These are phyloP conservation scores for Flueggea neowawraea DNA, from an alignment of 441 rosid species.

Conservation along the genomic window DNA sequence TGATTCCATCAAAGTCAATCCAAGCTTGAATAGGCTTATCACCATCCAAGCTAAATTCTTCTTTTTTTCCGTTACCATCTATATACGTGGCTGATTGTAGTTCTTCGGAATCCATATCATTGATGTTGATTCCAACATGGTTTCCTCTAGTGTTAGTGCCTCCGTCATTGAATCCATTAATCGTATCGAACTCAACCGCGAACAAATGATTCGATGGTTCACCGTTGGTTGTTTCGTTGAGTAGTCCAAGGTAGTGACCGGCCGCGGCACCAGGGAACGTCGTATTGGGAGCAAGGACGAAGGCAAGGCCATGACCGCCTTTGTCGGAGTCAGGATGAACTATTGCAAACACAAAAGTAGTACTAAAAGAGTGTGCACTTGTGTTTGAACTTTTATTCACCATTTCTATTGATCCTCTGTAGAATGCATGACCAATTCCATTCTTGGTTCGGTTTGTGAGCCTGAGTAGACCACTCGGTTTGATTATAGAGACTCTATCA, in stretches of 20 bases:
- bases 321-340: conserved; percentile 24
- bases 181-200: conserved; percentile 69
- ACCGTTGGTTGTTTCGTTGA: conserved; percentile 21
- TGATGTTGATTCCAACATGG: conserved; percentile 54
- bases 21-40: conserved; percentile 45
- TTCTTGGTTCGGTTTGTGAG: conserved; percentile 33
- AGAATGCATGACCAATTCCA: conserved; percentile 54
- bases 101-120: conserved; percentile 21
- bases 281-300: conserved; percentile 46
- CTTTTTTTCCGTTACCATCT: not conserved
- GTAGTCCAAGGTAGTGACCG: conserved; percentile 53
- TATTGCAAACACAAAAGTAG: conserved; percentile 54
- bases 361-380: conserved; percentile 39
- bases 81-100: conserved; percentile 19
- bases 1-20: conserved; percentile 48
- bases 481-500: conserved; percentile 21
- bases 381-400: conserved; percentile 4
- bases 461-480: conserved; percentile 35
- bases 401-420: conserved; percentile 31
- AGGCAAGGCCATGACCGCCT: conserved; percentile 73
- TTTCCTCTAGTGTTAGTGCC: conserved; percentile 32
- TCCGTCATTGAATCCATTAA: conserved; percentile 37
- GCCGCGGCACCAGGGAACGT: conserved; percentile 30
- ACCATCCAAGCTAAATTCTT: conserved; percentile 35
- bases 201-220: conserved; percentile 34